These are phyloP conservation scores for Berberis vulgaris DNA, from an alignment of 164 flowering plant species.

Conservation along the genomic window DNA sequence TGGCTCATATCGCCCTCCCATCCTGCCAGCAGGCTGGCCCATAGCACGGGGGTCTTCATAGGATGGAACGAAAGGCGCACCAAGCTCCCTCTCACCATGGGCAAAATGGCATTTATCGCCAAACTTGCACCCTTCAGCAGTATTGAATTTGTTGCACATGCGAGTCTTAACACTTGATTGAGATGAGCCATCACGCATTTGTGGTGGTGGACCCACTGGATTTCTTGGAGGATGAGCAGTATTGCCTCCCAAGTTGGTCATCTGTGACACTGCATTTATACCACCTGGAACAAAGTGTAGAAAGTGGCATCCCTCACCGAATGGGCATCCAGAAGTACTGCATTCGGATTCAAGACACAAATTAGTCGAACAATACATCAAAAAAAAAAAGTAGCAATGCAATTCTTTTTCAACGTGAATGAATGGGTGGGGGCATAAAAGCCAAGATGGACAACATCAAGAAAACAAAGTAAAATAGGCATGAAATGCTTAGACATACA, in stretches of 20 bases:
- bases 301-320: constrained; percentile 33
- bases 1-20: too few relatives aligned
- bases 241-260: constrained; percentile 11
- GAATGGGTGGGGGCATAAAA: too few relatives aligned
- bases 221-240: constrained; percentile 13
- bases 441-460: too few relatives aligned
- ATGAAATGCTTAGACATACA: too few relatives aligned
- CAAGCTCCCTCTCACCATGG: constrained; percentile 26
- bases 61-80: too few relatives aligned
- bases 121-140: constrained; percentile 25
- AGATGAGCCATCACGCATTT: constrained; percentile 8
- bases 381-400: too few relatives aligned
- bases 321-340: constrained; percentile 34
- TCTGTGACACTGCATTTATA: constrained; percentile 15
- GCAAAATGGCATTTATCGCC: constrained; percentile 33
- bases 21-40: too few relatives aligned
- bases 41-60: too few relatives aligned
- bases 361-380: neutral
- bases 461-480: too few relatives aligned
- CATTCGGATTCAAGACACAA: neutral
- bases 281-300: constrained; percentile 31
- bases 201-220: constrained; percentile 2
- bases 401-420: too few relatives aligned
- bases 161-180: constrained; percentile 19
- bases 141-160: constrained; percentile 23